These are phyloP conservation scores for Volvariella surrecta DNA, from an alignment of 1,284 basidiomycete genomes.

Conservation along the genomic window DNA sequence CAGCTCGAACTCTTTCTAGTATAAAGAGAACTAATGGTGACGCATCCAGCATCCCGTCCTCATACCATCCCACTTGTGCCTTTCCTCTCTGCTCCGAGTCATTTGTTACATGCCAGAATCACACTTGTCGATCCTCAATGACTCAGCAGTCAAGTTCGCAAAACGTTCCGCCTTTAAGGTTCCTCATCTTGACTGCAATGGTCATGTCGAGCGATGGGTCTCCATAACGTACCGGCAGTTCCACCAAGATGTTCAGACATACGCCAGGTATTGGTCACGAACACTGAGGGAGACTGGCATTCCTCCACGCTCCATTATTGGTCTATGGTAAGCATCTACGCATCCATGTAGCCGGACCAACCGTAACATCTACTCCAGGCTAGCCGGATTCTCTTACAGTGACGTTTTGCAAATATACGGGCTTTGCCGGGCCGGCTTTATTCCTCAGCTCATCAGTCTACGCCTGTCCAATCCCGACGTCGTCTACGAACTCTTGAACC, in stretches of 20 bases:
- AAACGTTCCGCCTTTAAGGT: slow-evolving; percentile 40
- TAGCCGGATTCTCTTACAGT: slow-evolving; percentile 56
- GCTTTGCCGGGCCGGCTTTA: slow-evolving; percentile 60
- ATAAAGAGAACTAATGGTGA: background rate
- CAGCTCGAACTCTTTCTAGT: too few species aligned
- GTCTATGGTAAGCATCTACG: slow-evolving; percentile 47
- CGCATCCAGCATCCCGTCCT: background rate
- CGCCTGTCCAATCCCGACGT: slow-evolving; percentile 61
- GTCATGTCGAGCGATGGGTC: slow-evolving; percentile 34
- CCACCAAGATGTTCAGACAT: slow-evolving; percentile 41
- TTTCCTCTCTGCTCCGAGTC: too few species aligned
- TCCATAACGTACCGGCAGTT: slow-evolving; percentile 46
- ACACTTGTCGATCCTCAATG: slow-evolving; percentile 43
- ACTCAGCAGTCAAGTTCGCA: slow-evolving; percentile 34
- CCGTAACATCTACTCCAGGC: slow-evolving; percentile 29
- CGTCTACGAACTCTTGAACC: slow-evolving; percentile 52
- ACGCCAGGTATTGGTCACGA: slow-evolving; percentile 46
- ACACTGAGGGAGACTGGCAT: slow-evolving; percentile 35
- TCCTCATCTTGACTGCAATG: slow-evolving; percentile 27
- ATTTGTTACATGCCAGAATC: slow-evolving; percentile 12
- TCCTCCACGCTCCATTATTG: slow-evolving; percentile 46
- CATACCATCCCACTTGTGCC: background rate
- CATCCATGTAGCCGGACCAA: slow-evolving; percentile 2
- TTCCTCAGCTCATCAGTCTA: slow-evolving; percentile 66
- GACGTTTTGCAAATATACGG: slow-evolving; percentile 67